Base-by-base conservation (phyloP, 1,284 basidiomycete genomes). In the Ustanciosporium gigantosporum region DNA sequence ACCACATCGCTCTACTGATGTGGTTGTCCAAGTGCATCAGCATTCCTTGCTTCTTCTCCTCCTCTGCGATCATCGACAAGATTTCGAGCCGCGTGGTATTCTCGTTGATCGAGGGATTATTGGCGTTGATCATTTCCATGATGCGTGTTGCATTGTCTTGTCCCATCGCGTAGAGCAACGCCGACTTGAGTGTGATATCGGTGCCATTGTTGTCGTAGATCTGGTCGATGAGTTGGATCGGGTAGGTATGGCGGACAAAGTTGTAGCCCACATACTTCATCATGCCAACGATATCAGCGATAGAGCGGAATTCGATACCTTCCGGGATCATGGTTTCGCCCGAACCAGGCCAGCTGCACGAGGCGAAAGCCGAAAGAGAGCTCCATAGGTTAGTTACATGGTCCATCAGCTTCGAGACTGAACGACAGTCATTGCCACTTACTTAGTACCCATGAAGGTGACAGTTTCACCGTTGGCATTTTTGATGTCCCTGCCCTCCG, bases 141-240 rank as follows among this genome's bases (percentile, higher is more conserved):
- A 58, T 57, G 3, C 37, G 27, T 6, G 53, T 64, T n/a, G 48
- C 60, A 32, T 64, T 58, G 6, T 36, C 36, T 16, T 41, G 19
- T 16, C 53, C 60, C 13, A 64, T 37, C 13, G 43, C 60, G 11
- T 48, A 35, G 8, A 49, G 27, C 17, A 64, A 32, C 0, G 60
- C 38, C 14, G 39, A 25, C n/a, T 49, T 31, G 3, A 64, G 37
- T 8, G 52, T 48, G 32, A 64, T 41, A 36, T 64, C 60, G 13
- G 29, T 31, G 14, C 53, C 53, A 16, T 41, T 31, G 38, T 56
- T 56, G 13, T 57, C 53, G 38, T 64, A 64, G 53, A 64, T 58
- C 49, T 64, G 46, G 39, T 64, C 60, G 46, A 64, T 49, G 53
- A 64, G 57, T 46, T 64, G 42, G 25, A 64, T 64, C 2, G 60